These are phyloP conservation scores for Remersonia thermophila DNA, from an alignment of 2,329 filamentous ascomycete genomes.

Conservation along the genomic window DNA sequence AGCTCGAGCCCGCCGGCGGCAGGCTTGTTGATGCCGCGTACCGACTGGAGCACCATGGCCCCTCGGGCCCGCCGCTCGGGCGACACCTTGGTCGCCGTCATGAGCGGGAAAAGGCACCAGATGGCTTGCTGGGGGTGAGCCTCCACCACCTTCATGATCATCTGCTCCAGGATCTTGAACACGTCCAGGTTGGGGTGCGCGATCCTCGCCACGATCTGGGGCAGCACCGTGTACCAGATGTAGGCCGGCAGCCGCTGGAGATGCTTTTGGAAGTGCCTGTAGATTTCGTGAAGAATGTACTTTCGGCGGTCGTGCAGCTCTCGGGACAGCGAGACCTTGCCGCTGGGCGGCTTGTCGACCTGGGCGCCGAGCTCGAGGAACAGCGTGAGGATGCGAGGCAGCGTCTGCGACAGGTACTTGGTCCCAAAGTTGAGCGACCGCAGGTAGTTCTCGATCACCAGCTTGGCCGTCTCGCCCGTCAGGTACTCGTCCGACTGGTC, in stretches of 20 bases:
- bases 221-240: constrained; percentile 70
- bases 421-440: constrained; percentile 78
- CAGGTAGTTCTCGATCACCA: constrained; percentile 89
- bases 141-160: constrained; percentile 76
- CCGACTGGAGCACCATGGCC: constrained; percentile 36
- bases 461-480: constrained; percentile 70
- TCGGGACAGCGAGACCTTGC: constrained; percentile 38
- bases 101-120: constrained; percentile 81
- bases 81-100: constrained; percentile 58
- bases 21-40: constrained; percentile 38
- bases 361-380: constrained; percentile 87
- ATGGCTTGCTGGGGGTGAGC: constrained; percentile 82
- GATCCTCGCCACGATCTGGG: constrained; percentile 93
- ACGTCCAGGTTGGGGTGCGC: constrained; percentile 71
- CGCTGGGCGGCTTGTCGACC: constrained; percentile 49
- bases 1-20: constrained; percentile 48
- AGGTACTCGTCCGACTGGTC: constrained; percentile 68
- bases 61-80: constrained; percentile 49
- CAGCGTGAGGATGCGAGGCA: constrained; percentile 81
- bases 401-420: constrained; percentile 90
- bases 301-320: constrained; percentile 45
- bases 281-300: constrained; percentile 55
- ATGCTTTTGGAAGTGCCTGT: constrained; percentile 70
- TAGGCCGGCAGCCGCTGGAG: constrained; percentile 59
- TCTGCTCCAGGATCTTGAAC: constrained; percentile 61